These are phyloP conservation scores for Lagerstroemia speciosa DNA, from an alignment of 345 rosid species.

Conservation along the genomic window DNA sequence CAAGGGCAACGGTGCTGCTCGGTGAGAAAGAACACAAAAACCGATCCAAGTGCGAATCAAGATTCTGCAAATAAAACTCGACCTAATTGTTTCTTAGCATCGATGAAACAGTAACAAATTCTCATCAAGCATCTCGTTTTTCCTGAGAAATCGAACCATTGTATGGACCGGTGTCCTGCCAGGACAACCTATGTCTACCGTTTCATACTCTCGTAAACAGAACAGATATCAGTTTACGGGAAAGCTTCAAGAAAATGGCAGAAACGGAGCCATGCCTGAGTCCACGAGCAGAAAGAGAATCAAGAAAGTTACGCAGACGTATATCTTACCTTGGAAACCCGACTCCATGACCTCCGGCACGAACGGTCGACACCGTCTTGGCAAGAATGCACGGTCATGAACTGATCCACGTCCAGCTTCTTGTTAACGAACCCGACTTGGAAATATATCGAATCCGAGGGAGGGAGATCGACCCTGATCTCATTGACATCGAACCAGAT, in stretches of 20 bases:
- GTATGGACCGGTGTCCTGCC: neutral
- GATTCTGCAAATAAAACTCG: neutral
- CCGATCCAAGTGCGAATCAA: neutral
- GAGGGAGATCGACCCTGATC: constrained; percentile 89
- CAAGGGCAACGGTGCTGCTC: neutral
- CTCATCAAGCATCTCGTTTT: neutral
- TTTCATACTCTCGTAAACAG: neutral
- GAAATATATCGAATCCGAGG: constrained; percentile 73
- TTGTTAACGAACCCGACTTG: constrained; percentile 79
- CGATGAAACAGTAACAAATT: too few species aligned
- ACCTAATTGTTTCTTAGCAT: neutral
- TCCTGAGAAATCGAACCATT: neutral
- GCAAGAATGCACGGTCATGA: constrained; percentile 73
- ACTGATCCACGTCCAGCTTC: constrained; percentile 80
- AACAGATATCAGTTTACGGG: neutral
- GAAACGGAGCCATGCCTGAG: too few species aligned
- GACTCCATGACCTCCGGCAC: constrained; percentile 25
- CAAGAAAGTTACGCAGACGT: neutral
- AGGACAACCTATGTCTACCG: too few species aligned
- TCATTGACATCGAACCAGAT: constrained; percentile 78
- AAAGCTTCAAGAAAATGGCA: too few species aligned
- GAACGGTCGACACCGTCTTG: constrained; percentile 26
- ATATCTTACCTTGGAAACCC: constrained; percentile 28
- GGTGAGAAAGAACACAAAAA: neutral
- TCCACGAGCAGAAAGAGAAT: neutral